Conservation (phyloP, 306 rosid species). For the Cucumis melo region DNA sequence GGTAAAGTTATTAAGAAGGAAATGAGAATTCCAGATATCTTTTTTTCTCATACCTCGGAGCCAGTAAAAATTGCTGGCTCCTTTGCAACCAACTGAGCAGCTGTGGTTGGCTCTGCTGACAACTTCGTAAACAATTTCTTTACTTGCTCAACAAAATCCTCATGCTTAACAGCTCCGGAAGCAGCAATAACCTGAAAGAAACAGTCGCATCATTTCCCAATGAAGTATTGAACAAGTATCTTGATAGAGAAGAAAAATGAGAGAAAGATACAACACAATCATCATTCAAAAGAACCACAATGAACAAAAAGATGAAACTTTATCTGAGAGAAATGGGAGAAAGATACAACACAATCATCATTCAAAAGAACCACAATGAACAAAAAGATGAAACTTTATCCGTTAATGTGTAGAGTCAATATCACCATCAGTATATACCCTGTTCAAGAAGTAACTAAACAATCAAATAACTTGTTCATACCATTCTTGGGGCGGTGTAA, state of each 20-base stretch:
- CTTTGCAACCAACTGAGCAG: constrained; percentile 56
- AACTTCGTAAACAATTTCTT: constrained; percentile 57
- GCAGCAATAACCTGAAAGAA: constrained; percentile 62
- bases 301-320: not conserved
- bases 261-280: not conserved
- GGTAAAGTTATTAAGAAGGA: not conserved
- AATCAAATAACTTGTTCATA: constrained; percentile 10
- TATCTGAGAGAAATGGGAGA: not conserved
- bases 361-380: not conserved
- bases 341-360: not conserved
- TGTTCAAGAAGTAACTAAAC: not conserved
- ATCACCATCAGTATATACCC: not conserved
- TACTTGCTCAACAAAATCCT: constrained; percentile 57
- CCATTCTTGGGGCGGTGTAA: constrained; percentile 95
- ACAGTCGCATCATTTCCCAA: constrained; percentile 1
- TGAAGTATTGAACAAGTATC: not conserved
- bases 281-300: not conserved
- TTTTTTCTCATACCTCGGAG: constrained; percentile 55
- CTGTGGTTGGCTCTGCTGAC: constrained; percentile 66
- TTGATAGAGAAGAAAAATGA: not conserved
- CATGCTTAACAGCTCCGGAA: constrained; percentile 86
- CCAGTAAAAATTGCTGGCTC: constrained; percentile 86
- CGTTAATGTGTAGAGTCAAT: not conserved
- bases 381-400: not conserved
- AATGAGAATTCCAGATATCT: not conserved